A percentile compares a stretch with the other conserved stretches of the same genome.
Conservation (phyloP, 2,329 filamentous ascomycete genomes). For the Xylariaceae sp. region DNA sequence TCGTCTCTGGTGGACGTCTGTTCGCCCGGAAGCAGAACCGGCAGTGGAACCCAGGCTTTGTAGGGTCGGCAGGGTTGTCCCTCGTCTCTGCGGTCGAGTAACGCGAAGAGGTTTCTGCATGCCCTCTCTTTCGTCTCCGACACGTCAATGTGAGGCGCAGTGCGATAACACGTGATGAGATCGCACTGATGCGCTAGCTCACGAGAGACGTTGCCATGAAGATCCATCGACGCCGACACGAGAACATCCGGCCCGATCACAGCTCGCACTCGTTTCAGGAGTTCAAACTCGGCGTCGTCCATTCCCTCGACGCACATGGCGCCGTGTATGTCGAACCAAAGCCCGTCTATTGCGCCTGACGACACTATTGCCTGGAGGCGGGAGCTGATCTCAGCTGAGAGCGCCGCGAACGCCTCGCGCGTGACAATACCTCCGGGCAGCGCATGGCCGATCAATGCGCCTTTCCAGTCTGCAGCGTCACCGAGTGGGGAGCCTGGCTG, state of each 20-base stretch:
- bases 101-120: slow-evolving; percentile 42
- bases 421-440: slow-evolving; percentile 46
- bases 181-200: slow-evolving; percentile 45
- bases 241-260: slow-evolving; percentile 42
- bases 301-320: slow-evolving; percentile 50
- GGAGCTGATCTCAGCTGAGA: slow-evolving; percentile 33
- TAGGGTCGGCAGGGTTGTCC: slow-evolving; percentile 31
- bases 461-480: slow-evolving; percentile 42
- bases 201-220: slow-evolving; percentile 51
- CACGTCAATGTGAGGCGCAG: slow-evolving; percentile 47
- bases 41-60: slow-evolving; percentile 50
- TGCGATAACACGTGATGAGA: slow-evolving; percentile 49
- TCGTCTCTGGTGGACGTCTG: slow-evolving; percentile 51
- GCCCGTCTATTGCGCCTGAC: slow-evolving; percentile 35
- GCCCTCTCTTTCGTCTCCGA: slow-evolving; percentile 47
- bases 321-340: slow-evolving; percentile 54
- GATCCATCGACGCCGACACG: slow-evolving; percentile 51
- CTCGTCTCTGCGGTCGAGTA: slow-evolving; percentile 26
- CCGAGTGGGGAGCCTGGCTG: slow-evolving; percentile 35
- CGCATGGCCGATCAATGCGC: slow-evolving; percentile 46
- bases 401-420: slow-evolving; percentile 39
- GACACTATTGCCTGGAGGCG: slow-evolving; percentile 34
- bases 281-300: slow-evolving; percentile 43
- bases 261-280: slow-evolving; percentile 39
- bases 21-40: slow-evolving; percentile 48